Evolutionary conservation across 805 yeast genomes (phyloP).

Genomic region (Starmerella sp.): DNA sequence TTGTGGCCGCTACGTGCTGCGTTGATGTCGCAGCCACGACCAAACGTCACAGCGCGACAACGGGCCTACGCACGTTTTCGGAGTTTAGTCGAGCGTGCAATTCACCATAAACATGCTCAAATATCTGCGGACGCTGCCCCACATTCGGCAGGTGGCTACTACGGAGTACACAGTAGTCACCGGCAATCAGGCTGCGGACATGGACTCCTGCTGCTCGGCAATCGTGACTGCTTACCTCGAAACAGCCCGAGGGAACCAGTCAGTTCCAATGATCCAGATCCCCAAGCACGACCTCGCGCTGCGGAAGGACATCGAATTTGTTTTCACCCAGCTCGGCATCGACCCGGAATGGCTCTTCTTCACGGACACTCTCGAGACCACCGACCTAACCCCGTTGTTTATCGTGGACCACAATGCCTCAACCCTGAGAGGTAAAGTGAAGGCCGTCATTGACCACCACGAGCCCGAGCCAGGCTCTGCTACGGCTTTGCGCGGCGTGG

Average conservation of each 20-base stretch:
- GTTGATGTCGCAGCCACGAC: not conserved
- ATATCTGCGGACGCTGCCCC: slow-evolving; percentile 9
- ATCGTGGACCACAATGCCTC: slow-evolving; percentile 57
- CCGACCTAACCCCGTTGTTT: slow-evolving; percentile 33
- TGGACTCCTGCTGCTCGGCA: slow-evolving; percentile 79
- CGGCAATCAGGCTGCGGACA: slow-evolving; percentile 80
- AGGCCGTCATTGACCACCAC: slow-evolving; percentile 78
- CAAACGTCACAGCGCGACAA: not conserved
- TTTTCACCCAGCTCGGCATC: slow-evolving; percentile 41
- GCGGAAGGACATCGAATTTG: slow-evolving; percentile 57
- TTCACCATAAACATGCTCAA: slow-evolving; percentile 5
- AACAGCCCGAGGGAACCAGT: slow-evolving; percentile 21
- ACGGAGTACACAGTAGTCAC: slow-evolving; percentile 36
- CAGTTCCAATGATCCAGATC: slow-evolving; percentile 70
- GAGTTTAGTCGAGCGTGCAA: not conserved
- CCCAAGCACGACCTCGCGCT: slow-evolving; percentile 51
- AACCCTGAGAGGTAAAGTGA: slow-evolving; percentile 33
- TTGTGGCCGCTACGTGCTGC: not conserved
- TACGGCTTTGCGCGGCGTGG: slow-evolving; percentile 27
- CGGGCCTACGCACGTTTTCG: not conserved
- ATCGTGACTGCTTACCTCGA: slow-evolving; percentile 55
- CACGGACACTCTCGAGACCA: slow-evolving; percentile 46
- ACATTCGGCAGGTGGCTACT: not conserved
- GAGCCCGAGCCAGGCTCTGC: slow-evolving; percentile 26
- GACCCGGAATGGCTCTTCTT: slow-evolving; percentile 44